phyloP scores from a whole-genome alignment of 228 moss, liverwort and hornwort species.

The Sphagnum fallax region DNA sequence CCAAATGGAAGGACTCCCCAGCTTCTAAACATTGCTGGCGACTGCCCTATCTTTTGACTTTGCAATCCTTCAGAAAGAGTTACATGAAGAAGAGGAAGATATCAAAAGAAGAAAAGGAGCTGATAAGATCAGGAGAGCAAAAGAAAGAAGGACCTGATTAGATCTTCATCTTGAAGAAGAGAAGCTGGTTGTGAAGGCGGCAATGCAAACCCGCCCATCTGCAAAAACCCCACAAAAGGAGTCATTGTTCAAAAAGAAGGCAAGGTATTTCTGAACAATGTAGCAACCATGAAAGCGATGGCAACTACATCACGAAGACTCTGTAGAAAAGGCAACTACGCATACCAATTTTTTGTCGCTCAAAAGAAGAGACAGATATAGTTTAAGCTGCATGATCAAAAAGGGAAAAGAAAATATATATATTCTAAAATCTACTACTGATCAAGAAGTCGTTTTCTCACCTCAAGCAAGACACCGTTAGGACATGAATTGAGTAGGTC shows the following conservation, averaged over 20 bases:
- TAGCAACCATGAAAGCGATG: neutral
- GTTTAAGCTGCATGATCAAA: neutral
- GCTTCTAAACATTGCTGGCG: neutral
- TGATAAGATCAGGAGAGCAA: neutral
- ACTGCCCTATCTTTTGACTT: no score
- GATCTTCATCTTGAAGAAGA: conserved; percentile 67
- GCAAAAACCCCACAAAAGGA: conserved; percentile 7
- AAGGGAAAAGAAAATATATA: neutral
- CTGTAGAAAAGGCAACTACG: neutral
- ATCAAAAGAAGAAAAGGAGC: neutral
- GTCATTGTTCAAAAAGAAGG: neutral
- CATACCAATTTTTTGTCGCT: neutral
- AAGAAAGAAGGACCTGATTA: conserved; percentile 48
- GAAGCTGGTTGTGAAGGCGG: conserved; percentile 52
- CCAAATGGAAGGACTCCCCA: neutral
- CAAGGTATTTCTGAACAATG: neutral
- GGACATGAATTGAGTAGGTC: conserved; percentile 45
- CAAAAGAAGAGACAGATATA: neutral
- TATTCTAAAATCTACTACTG: no score
- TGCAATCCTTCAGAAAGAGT: neutral
- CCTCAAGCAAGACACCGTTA: conserved; percentile 59
- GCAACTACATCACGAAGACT: neutral
- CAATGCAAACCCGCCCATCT: conserved; percentile 75
- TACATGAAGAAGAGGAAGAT: neutral
- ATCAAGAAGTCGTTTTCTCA: conserved; percentile 8